Evolutionary conservation across 2,329 filamentous ascomycete genomes (phyloP), one percentile per base, ranked within the genome.

Genomic region (Metarhizium rileyi): DNA sequence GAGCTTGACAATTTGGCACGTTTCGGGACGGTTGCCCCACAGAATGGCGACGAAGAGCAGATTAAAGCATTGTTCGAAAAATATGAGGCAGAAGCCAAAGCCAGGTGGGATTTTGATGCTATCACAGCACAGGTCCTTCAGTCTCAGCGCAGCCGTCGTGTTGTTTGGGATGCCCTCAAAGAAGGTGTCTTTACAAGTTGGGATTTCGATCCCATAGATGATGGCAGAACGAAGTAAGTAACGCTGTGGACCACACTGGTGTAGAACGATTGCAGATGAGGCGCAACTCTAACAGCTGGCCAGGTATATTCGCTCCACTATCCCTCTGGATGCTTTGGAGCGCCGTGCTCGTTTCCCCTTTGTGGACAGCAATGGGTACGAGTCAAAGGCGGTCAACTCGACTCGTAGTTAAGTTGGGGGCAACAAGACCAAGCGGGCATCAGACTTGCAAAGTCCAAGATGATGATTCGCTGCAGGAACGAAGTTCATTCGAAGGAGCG

Each of bases 281-380:
- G 10, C 20, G 18, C 6, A 3, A 16, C 12, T 26, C n/a, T 45
- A 45, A 45, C 35, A 44, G 41, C 56, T n/a, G 33, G 40, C 53
- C 57, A 87, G 87, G 67, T 94, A 91, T 67, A 94, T 96, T 59
- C 86, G 90, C 50, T 88, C 84, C 30, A 84, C 87, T 62, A 84
- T 90, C 58, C 83, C 86, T 18, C 78, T 93, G 1, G 87, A 93
- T 61, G 85, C 90, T 50, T 74, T 93, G 6, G 87, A 93, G 71
- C 78, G 86, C 50, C 79, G 79, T 53, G 87, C 87, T 38, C 77
- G 87, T 41, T 93, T 75, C 68, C 87, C 87, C 0, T 69, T 76
- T 6, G 81, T 84, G 5, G 78, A 84, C 61, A 70, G 69, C 40
- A 68, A 74, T 49, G 78, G 78, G 25, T 68, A 69, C 16, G 75